Base-by-base conservation (phyloP, 768 basidiomycete genomes). In the Suillus ampliporus region DNA sequence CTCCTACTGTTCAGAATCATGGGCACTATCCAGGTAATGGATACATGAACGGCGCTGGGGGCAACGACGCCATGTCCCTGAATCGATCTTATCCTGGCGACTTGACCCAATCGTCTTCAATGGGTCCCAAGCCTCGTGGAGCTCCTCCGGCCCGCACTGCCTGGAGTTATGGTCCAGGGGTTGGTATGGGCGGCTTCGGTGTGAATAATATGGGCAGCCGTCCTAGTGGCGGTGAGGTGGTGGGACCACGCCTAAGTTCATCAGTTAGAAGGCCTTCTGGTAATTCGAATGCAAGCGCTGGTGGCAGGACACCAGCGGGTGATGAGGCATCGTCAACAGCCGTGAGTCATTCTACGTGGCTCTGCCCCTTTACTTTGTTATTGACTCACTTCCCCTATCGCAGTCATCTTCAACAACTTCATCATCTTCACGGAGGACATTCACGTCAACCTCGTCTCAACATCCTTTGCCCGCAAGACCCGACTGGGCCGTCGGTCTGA, bases 401-500 rank as follows among this genome's bases (percentile, higher is more conserved):
- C 66, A 86, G 90, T 92, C 90, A 35, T 92, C 91, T 51, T 89
- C 89, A 7, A 86, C 86, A 14, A 88, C 87, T 2, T 92, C 93
- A 7, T 92, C 91, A 0, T 92, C 91, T 1, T 94, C 92, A 43
- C 84, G 89, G 43, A 84, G 86, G 65, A 91, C 90, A 7, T 91
- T 84, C 66, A 90, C 90, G 2, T 92, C 91, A 38, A 85, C 84
- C 1, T 80, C 89, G 6, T 91, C 91, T 67, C 82, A 92, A 77
- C 87, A 88, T 61, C 93, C 92, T 15, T 81, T 95, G 43, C 93
- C 93, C 4, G 79, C 91, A 3, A 83, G 93, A 61, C 93, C 93
- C 44, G 93, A 95, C 72, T 95, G 94, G 93, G 92, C 93, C 19
- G 90, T 94, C 5, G 91, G 91, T 17, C 80, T 94, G 38, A 92